Evolutionary conservation across 768 basidiomycete genomes (phyloP), one percentile per base, ranked within the genome.

Genomic region (Termitomyces sp.): DNA sequence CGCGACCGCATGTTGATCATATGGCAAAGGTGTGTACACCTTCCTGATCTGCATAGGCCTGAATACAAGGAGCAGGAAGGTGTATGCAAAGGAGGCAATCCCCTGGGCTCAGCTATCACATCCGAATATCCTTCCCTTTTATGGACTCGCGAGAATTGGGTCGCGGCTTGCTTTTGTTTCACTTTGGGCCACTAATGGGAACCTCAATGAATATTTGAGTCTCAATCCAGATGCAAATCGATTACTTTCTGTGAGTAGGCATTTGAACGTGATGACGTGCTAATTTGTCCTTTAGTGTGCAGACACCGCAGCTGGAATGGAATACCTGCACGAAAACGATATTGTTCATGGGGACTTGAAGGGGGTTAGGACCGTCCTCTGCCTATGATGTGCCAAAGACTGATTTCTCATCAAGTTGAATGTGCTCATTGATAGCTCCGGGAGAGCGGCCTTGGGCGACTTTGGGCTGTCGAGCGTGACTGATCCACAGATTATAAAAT

Each of bases 291-390:
- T 14, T 1, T 16, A 56, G 56, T 50, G 56, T 30, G 24, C 24
- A 3, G 56, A 56, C 20, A 56, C 49, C 3, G 56, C 56, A 26
- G 38, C 48, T 26, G 56, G 56, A 5, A 40, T 56, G 20, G 56
- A 56, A 14, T 56, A 56, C 6, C 32, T 56, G 24, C 56, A 56
- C 18, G 24, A 51, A 4, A 56, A 56, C 18, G 40, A 56, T 20
- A 40, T 56, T 4, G 56, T 56, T 22, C 56, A 56, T 9, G 56
- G 56, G 5, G 56, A 56, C 45, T 30, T 56, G 10, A 56, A 56
- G 13, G 55, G 55, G 22, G 55, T 48, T 0, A 41, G 30, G 47
- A 5, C 9, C 1, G 8, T 46, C 32, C 14, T 47, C 16, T 26
- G 11, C 26, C 16, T 14, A 8, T 30, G 9, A n/a, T 38, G 1